A percentile compares a stretch with the other conserved stretches of the same genome.
Conservation (phyloP, 2,329 filamentous ascomycete genomes). For the Calonectria henricotiae region DNA sequence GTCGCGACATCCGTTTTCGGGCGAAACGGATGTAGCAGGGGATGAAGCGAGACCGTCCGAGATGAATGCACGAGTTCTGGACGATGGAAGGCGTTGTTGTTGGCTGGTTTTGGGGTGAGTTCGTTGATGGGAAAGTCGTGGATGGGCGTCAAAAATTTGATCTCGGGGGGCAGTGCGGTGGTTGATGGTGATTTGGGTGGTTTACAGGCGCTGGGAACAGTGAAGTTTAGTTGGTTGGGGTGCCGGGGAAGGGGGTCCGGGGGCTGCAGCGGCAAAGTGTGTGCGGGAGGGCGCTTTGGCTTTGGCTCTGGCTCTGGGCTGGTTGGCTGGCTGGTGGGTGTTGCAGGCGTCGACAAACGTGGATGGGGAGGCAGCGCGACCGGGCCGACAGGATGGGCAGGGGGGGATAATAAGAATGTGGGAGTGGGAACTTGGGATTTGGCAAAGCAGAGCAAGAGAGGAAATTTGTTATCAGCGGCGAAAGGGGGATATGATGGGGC, state of each 20-base stretch:
- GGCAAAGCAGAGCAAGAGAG: slow-evolving; percentile 25
- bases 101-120: slow-evolving; percentile 55
- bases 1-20: slow-evolving; percentile 80
- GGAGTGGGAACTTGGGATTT: slow-evolving; percentile 24
- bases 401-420: slow-evolving; percentile 29
- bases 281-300: slow-evolving; percentile 36
- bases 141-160: slow-evolving; percentile 57
- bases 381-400: slow-evolving; percentile 27
- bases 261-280: slow-evolving; percentile 30
- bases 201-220: slow-evolving; percentile 48
- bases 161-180: slow-evolving; percentile 47
- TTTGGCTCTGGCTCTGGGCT: slow-evolving; percentile 17
- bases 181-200: slow-evolving; percentile 44
- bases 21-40: slow-evolving; percentile 70
- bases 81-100: slow-evolving; percentile 56
- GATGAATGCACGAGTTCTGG: slow-evolving; percentile 52
- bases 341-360: slow-evolving; percentile 19
- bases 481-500: slow-evolving; percentile 31
- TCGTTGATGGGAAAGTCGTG: slow-evolving; percentile 53
- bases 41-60: slow-evolving; percentile 49
- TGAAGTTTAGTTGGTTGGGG: slow-evolving; percentile 45
- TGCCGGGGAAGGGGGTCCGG: slow-evolving; percentile 41
- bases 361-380: slow-evolving; percentile 33
- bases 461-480: slow-evolving; percentile 39
- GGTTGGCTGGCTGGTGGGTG: slow-evolving; percentile 15